Evolutionary conservation across 306 rosid genomes (phyloP), one percentile per base, ranked within the genome.

Genomic region (Ochetophila trinervis): DNA sequence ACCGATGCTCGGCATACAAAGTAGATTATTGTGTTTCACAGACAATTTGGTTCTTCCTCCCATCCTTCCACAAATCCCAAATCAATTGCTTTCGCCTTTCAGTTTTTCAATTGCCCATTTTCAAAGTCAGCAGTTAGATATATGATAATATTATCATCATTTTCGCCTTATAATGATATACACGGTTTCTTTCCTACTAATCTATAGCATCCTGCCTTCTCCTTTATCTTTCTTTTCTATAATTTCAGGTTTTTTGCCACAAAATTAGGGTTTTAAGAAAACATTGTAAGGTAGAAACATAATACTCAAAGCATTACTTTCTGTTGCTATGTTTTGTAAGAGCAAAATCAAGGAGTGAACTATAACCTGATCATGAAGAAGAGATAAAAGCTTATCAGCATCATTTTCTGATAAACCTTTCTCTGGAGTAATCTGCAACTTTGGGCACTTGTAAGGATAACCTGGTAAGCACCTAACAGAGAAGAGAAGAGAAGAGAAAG

Each of bases 401-500:
- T 92, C 95, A 54, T 60, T 61, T 66, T 87, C 76, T 11, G 85
- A 79, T 59, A 89, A 73, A 66, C 96, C 98, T 57, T 71, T 67
- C 69, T 92, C 96, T 10, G 92, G 86, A 74, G 76, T 82, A 68
- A 92, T 79, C 78, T 80, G 91, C 84, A 92, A 79, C 87, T 84
- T 92, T 15, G 98, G 96, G 30, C 86, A 87, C 82, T 89, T 92
- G 86, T 78, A 85, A 73, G 98, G 98, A 78, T 92, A 92, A 20
- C 96, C 98, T 22, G 98, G 96, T 63, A 89, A 71, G 83, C 79
- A 87, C 83, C 98, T 92, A 73, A 60, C 6, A 55, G 65, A 63
- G 57, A 49, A 68, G 18, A 47, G 10, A 50, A 68, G 18, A 47
- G 10, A 50, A 42, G 18, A 63, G 12, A 65, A 35, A 49, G 6